Evolutionary conservation across 108 stramenopile genomes (phyloP).

Genomic region (Pseudonitzschia pungens): DNA sequence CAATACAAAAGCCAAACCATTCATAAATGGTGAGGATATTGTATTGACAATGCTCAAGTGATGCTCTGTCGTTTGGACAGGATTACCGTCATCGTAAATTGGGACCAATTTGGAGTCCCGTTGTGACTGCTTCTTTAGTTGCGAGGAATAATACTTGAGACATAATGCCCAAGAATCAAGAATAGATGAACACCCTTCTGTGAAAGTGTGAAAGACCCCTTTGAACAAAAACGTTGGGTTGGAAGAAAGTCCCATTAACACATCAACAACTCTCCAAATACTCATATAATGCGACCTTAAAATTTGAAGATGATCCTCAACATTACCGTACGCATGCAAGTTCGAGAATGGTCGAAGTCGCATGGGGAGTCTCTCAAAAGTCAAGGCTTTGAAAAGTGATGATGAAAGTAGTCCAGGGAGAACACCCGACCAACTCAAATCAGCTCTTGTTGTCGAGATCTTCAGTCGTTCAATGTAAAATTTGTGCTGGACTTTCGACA

Average conservation of each 20-base stretch:
- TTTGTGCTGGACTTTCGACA: constrained; percentile 44
- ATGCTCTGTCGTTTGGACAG: constrained; percentile 2
- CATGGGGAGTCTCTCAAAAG: constrained; percentile 54
- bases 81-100: constrained; percentile 32
- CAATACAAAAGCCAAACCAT: constrained; percentile 22
- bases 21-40: constrained; percentile 13
- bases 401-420: constrained; percentile 36
- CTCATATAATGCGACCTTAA: constrained; percentile 54
- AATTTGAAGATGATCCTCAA: constrained; percentile 46
- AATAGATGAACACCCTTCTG: constrained; percentile 39
- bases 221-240: constrained; percentile 56
- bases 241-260: constrained; percentile 45
- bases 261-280: constrained; percentile 57
- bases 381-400: constrained; percentile 47
- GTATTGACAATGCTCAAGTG: constrained; percentile 1
- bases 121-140: constrained; percentile 8
- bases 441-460: constrained; percentile 50
- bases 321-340: constrained; percentile 53
- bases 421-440: constrained; percentile 62
- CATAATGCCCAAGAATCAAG: constrained; percentile 33
- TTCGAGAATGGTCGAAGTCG: constrained; percentile 45
- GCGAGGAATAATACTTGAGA: background rate
- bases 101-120: constrained; percentile 17
- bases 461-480: constrained; percentile 59
- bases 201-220: constrained; percentile 43